Percentiles rank a stretch among this genome's conserved stretches.
phyloP scores from a whole-genome alignment of 129 eudicot genomes.

The Smallanthus sonchifolius region DNA sequence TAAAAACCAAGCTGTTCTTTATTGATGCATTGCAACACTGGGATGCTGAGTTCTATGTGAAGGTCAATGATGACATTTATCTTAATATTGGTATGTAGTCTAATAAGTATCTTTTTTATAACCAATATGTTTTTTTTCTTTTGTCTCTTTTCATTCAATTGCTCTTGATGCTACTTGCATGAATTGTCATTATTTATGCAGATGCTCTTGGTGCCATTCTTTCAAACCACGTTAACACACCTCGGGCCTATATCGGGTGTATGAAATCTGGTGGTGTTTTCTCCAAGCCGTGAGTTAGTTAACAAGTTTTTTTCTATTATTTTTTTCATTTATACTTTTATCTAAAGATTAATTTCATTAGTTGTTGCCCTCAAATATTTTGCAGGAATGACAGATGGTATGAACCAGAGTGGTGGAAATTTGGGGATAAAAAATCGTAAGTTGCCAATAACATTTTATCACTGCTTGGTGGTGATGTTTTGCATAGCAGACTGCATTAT shows the following conservation, averaged over 20 bases:
- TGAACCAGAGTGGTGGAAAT: conserved; percentile 99
- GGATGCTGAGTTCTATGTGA: conserved; percentile 90
- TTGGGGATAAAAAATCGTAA: conserved; percentile 87
- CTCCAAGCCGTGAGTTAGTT: conserved; percentile 66
- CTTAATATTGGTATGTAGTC: conserved; percentile 61
- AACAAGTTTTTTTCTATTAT: background rate
- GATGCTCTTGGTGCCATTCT: conserved; percentile 77
- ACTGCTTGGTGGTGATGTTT: conserved; percentile 6
- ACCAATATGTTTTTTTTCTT: background rate
- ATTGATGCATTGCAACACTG: conserved; percentile 63
- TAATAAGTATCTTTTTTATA: background rate
- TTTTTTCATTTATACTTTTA: background rate
- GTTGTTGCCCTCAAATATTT: background rate
- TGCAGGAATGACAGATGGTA: conserved; percentile 78
- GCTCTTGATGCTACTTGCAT: conserved; percentile 4
- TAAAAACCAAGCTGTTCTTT: conserved; percentile 57
- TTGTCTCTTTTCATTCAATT: background rate
- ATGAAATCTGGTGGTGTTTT: conserved; percentile 93
- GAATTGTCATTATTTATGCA: conserved; percentile 27
- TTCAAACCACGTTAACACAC: conserved; percentile 56
- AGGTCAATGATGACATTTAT: conserved; percentile 84
- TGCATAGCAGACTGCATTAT: background rate
- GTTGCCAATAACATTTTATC: conserved; percentile 20
- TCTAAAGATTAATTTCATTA: background rate
- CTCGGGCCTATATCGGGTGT: conserved; percentile 86